phyloP scores from a whole-genome alignment of 1,284 basidiomycete genomes.

The Nidula niveotomentosa region DNA sequence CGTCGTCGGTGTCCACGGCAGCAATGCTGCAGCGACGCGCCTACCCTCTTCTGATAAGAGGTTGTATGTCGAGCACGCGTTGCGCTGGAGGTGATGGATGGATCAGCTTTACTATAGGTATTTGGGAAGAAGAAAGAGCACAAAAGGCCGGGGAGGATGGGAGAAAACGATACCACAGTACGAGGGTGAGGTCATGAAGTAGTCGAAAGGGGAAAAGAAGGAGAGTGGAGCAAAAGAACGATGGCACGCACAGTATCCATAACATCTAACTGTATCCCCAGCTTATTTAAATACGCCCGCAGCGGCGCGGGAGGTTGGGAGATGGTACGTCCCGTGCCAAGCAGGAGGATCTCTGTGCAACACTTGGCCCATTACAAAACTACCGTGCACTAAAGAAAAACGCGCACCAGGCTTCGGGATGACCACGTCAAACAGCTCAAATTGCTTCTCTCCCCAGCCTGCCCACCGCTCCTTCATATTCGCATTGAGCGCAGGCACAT shows the following conservation, averaged over 20 bases:
- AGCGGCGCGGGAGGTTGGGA: conserved; percentile 72
- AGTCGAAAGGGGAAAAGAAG: background rate
- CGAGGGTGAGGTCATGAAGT: background rate
- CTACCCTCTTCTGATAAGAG: conserved; percentile 90
- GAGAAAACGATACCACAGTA: too few species aligned
- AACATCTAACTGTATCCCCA: conserved; percentile 92
- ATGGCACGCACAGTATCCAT: conserved; percentile 82
- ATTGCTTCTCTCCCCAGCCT: conserved; percentile 74
- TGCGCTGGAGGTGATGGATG: conserved; percentile 50
- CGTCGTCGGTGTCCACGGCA: conserved; percentile 56
- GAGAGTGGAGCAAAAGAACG: background rate
- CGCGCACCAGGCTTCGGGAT: conserved; percentile 83
- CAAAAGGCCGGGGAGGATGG: too few species aligned
- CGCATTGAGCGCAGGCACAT: conserved; percentile 53
- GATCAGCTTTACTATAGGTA: too few species aligned
- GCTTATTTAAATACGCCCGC: conserved; percentile 65
- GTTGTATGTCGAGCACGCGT: conserved; percentile 95
- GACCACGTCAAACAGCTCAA: conserved; percentile 80
- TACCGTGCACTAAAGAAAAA: background rate
- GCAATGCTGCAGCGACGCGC: conserved; percentile 85
- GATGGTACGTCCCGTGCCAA: conserved; percentile 83
- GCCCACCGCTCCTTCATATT: conserved; percentile 34
- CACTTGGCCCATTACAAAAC: background rate
- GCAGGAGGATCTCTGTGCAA: conserved; percentile 77
- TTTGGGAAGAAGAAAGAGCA: too few species aligned